phyloP scores from a whole-genome alignment of 1,139 yeast species.

The Taphrina confusa region DNA sequence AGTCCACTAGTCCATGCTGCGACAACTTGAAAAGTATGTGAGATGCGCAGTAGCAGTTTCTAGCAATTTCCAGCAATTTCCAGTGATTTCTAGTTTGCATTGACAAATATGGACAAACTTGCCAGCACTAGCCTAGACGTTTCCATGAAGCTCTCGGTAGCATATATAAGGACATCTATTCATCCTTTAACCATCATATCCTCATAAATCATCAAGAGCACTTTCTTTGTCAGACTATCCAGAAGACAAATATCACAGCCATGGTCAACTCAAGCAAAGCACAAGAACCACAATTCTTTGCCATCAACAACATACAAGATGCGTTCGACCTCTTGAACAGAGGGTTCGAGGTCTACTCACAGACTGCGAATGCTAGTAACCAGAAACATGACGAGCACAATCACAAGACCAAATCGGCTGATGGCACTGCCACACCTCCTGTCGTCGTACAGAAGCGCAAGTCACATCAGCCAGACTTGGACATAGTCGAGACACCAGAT shows the following conservation, averaged over 20 bases:
- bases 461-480: slow-evolving; percentile 23
- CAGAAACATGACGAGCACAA: neutral
- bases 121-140: no score
- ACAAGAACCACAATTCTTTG: slow-evolving; percentile 11
- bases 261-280: slow-evolving; percentile 8
- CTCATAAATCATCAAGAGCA: no score
- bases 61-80: slow-evolving; percentile 8
- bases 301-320: slow-evolving; percentile 15
- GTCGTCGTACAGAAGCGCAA: slow-evolving; percentile 5
- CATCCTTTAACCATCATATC: no score
- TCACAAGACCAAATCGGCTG: neutral
- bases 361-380: neutral
- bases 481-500: slow-evolving; percentile 19
- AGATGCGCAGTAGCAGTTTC: no score
- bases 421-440: neutral
- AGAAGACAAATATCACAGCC: no score
- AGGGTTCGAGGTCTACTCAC: slow-evolving; percentile 5
- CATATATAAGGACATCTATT: no score
- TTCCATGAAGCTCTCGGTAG: no score
- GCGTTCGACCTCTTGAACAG: slow-evolving; percentile 1
- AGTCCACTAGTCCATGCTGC: no score
- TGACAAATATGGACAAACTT: no score
- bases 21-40: no score
- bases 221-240: no score
- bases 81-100: no score